These are phyloP conservation scores for Aureobasidium zeae DNA, from an alignment of 2,329 filamentous ascomycete species.

Conservation along the genomic window DNA sequence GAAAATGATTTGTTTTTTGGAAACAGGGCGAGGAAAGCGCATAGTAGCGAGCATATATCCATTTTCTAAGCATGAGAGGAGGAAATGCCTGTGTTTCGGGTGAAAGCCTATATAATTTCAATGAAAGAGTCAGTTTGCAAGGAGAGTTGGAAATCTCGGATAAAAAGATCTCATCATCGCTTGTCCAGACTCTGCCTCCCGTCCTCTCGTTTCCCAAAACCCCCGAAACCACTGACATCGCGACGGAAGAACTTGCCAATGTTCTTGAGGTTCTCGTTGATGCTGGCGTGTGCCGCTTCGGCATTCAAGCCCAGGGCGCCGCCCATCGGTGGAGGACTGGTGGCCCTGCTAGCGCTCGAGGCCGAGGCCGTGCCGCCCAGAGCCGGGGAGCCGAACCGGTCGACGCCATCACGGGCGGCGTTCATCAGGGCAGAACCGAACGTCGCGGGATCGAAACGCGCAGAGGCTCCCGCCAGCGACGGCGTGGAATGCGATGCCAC, in stretches of 20 bases:
- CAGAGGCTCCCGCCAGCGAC: constrained; percentile 29
- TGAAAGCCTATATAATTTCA: no score
- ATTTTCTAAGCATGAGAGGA: no score
- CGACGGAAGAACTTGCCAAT: constrained; percentile 93
- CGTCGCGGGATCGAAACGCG: constrained; percentile 65
- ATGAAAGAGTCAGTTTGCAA: no score
- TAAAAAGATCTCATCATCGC: constrained; percentile 12
- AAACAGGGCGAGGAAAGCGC: no score
- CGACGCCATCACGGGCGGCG: constrained; percentile 74
- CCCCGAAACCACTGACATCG: constrained; percentile 65
- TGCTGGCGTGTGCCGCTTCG: constrained; percentile 13
- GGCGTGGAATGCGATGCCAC: constrained; percentile 25
- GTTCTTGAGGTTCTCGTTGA: constrained; percentile 91
- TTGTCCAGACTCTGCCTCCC: constrained; percentile 17
- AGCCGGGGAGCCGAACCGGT: constrained; percentile 59
- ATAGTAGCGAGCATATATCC: no score
- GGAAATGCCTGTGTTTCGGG: no score
- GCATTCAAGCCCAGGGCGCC: constrained; percentile 24
- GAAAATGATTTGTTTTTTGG: constrained; percentile 2
- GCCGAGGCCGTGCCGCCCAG: constrained; percentile 25
- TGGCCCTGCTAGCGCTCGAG: constrained; percentile 24
- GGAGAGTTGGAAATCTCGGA: no score
- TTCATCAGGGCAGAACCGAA: constrained; percentile 83
- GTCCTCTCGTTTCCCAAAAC: constrained; percentile 47
- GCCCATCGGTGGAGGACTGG: constrained; percentile 24